A percentile compares a stretch with the other conserved stretches of the same genome.
Conservation (phyloP, 2,329 filamentous ascomycete species). For the Plectosphaerella plurivora region DNA sequence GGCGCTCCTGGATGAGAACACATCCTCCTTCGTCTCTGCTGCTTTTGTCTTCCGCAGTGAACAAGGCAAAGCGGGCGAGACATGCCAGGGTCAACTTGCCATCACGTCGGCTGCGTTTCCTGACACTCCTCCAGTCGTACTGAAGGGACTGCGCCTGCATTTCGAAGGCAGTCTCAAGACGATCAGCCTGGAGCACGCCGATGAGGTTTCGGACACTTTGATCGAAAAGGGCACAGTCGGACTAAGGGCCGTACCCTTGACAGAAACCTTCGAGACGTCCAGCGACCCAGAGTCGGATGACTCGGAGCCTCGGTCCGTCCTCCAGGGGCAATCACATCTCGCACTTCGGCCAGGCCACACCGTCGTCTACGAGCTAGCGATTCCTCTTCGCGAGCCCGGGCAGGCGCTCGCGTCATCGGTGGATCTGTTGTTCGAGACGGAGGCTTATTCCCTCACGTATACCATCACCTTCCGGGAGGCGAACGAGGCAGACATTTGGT, state of each 20-base stretch:
- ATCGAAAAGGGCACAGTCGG: slow-evolving; percentile 14
- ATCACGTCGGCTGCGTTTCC: slow-evolving; percentile 52
- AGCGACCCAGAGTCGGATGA: slow-evolving; percentile 6
- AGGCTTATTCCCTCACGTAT: slow-evolving; percentile 65
- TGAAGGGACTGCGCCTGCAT: slow-evolving; percentile 47
- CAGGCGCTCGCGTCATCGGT: slow-evolving; percentile 63
- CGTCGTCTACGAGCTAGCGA: slow-evolving; percentile 65
- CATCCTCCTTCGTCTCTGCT: slow-evolving; percentile 49
- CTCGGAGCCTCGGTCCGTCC: slow-evolving; percentile 24
- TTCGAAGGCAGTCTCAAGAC: slow-evolving; percentile 56
- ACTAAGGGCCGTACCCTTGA: slow-evolving; percentile 21
- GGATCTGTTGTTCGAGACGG: slow-evolving; percentile 57
- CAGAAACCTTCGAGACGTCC: background rate
- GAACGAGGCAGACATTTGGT: slow-evolving; percentile 44
- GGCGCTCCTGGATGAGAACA: slow-evolving; percentile 43
- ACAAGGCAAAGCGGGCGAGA: slow-evolving; percentile 58
- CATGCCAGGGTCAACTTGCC: slow-evolving; percentile 51
- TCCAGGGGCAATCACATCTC: slow-evolving; percentile 41
- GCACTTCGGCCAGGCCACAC: slow-evolving; percentile 62
- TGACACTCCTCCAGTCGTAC: slow-evolving; percentile 44
- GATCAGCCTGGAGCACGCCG: slow-evolving; percentile 48
- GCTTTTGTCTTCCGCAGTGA: slow-evolving; percentile 55
- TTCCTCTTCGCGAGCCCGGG: slow-evolving; percentile 78
- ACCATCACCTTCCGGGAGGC: slow-evolving; percentile 48
- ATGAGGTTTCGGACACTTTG: slow-evolving; percentile 27